These are phyloP conservation scores for Omphalea diandra DNA, from an alignment of 441 rosid species.

Conservation along the genomic window DNA sequence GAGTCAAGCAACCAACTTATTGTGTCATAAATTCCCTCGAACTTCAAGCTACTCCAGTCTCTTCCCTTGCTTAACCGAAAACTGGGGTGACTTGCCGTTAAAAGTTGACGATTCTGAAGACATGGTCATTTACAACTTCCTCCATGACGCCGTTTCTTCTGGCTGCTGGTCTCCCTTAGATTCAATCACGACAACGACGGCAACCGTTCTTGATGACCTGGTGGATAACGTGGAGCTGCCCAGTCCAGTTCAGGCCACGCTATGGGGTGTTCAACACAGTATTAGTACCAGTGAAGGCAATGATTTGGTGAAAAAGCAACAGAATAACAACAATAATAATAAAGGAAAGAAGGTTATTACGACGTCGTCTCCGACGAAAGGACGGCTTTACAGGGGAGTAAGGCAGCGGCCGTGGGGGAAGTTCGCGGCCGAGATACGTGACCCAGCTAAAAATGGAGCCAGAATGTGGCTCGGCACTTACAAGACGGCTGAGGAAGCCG, in stretches of 20 bases:
- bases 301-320: neutral
- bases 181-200: conserved; percentile 20
- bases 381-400: conserved; percentile 79
- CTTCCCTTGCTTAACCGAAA: conserved; percentile 56
- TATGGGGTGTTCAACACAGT: too few species aligned
- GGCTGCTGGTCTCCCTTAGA: conserved; percentile 72
- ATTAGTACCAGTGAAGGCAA: too few species aligned
- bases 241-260: neutral
- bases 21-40: conserved; percentile 21
- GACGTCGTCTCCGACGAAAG: too few species aligned
- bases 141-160: conserved; percentile 53
- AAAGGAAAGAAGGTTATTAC: too few species aligned
- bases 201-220: conserved; percentile 23
- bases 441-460: conserved; percentile 83
- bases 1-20: neutral
- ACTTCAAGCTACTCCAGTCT: conserved; percentile 46
- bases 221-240: conserved; percentile 21
- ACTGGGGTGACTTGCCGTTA: conserved; percentile 82
- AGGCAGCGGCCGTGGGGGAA: conserved; percentile 92
- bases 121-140: conserved; percentile 64
- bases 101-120: conserved; percentile 82
- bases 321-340: too few species aligned
- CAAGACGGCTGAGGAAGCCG: conserved; percentile 90
- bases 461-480: conserved; percentile 89
- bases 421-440: conserved; percentile 88